Conservation (phyloP, 106 monocot species). For the Dioscorea alata region DNA sequence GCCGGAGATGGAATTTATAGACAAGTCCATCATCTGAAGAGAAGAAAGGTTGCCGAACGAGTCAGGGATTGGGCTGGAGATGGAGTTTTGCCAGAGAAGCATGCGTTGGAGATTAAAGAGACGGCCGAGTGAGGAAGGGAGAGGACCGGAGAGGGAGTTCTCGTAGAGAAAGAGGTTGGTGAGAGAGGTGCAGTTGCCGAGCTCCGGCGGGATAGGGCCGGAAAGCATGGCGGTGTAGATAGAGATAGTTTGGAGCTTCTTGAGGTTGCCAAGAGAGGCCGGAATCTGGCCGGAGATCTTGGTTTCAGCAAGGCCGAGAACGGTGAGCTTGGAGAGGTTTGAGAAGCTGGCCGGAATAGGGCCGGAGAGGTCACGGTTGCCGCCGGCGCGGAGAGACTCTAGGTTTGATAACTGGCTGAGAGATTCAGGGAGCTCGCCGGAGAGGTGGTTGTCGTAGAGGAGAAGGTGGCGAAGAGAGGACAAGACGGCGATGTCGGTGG, state of each 20-base stretch:
- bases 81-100: slow-evolving; percentile 83
- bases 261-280: slow-evolving; percentile 42
- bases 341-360: slow-evolving; percentile 57
- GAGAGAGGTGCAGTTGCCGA: slow-evolving; percentile 64
- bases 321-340: slow-evolving; percentile 43
- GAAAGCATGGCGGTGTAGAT: slow-evolving; percentile 76
- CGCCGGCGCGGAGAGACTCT: slow-evolving; percentile 64
- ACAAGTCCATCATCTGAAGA: slow-evolving; percentile 68
- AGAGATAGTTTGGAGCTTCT: slow-evolving; percentile 66
- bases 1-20: slow-evolving; percentile 94
- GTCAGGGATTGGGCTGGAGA: slow-evolving; percentile 63
- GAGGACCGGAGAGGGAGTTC: slow-evolving; percentile 62
- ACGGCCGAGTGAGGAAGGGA: slow-evolving; percentile 60
- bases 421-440: slow-evolving; percentile 47
- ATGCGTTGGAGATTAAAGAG: slow-evolving; percentile 56
- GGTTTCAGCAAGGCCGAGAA: slow-evolving; percentile 85
- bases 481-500: slow-evolving; percentile 17
- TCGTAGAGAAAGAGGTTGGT: slow-evolving; percentile 83
- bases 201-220: slow-evolving; percentile 74
- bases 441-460: slow-evolving; percentile 75
- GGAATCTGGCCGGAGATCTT: slow-evolving; percentile 79
- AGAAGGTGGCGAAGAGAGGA: slow-evolving; percentile 43
- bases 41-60: slow-evolving; percentile 57
- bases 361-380: slow-evolving; percentile 72
- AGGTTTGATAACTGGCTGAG: slow-evolving; percentile 53